Conservation (phyloP, 805 yeast species). For the Saccharomycopsis malanga region DNA sequence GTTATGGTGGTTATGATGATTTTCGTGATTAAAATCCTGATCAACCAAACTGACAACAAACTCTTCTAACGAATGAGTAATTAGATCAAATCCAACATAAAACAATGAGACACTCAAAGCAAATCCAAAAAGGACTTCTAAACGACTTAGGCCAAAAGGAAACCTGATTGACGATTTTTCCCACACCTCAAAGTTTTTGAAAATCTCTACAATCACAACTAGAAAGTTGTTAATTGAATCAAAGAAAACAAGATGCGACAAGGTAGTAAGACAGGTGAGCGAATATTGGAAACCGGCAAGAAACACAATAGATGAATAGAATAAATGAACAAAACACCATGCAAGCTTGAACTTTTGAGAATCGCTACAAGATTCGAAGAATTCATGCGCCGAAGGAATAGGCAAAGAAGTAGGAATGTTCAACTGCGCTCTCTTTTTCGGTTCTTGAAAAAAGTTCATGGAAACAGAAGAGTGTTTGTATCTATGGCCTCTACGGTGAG, state of each 20-base stretch:
- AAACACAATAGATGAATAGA: slow-evolving; percentile 50
- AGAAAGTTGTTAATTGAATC: slow-evolving; percentile 75
- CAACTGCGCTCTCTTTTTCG: slow-evolving; percentile 65
- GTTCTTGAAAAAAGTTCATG: slow-evolving; percentile 92
- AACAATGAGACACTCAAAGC: slow-evolving; percentile 77
- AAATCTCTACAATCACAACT: slow-evolving; percentile 63
- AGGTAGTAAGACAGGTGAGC: slow-evolving; percentile 57
- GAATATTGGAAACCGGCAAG: slow-evolving; percentile 50
- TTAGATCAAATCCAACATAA: slow-evolving; percentile 85
- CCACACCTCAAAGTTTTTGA: slow-evolving; percentile 94
- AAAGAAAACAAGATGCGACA: slow-evolving; percentile 82
- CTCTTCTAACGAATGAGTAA: slow-evolving; percentile 84
- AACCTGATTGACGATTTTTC: slow-evolving; percentile 67
- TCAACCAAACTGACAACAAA: slow-evolving; percentile 34
- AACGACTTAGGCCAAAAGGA: slow-evolving; percentile 91
- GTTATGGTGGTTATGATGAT: slow-evolving; percentile 27
- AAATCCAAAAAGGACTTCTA: slow-evolving; percentile 82
- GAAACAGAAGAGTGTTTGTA: slow-evolving; percentile 95
- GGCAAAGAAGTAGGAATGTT: slow-evolving; percentile 64
- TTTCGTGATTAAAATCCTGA: slow-evolving; percentile 27
- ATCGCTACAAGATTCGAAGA: slow-evolving; percentile 48
- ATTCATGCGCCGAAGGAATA: slow-evolving; percentile 46
- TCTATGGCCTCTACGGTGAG: slow-evolving; percentile 87
- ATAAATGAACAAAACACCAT: slow-evolving; percentile 55
- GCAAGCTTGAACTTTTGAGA: slow-evolving; percentile 51